A percentile compares a stretch with the other conserved stretches of the same genome.
Evolutionary conservation across 2,329 filamentous ascomycete species (phyloP).

Genomic region (Cladosporium sp.): DNA sequence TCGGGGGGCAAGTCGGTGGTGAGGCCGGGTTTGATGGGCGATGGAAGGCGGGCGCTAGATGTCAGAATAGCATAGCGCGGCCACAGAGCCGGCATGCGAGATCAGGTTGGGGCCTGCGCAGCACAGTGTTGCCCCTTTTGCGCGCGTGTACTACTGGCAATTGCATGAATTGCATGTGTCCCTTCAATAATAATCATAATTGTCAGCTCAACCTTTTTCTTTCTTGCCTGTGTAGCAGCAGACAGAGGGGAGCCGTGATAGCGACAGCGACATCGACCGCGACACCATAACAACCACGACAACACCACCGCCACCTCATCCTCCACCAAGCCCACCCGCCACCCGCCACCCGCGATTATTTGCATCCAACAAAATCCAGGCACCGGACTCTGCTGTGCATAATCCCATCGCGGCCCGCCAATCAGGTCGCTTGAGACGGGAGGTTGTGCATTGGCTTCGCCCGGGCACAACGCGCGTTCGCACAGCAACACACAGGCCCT

Average conservation of each 20-base stretch:
- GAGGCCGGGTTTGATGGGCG: constrained; percentile 6
- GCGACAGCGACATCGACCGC: not conserved
- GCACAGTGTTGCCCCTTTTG: constrained; percentile 12
- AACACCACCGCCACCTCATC: not conserved
- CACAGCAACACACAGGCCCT: constrained; percentile 30
- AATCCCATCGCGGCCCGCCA: constrained; percentile 25
- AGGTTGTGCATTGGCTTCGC: constrained; percentile 28
- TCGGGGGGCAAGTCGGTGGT: not conserved
- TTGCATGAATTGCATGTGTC: not conserved
- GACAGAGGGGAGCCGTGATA: constrained; percentile 10
- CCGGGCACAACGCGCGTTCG: constrained; percentile 32
- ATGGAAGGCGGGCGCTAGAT: constrained; percentile 1
- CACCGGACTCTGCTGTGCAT: not conserved
- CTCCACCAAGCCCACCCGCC: not conserved
- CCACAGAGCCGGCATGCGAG: constrained; percentile 8
- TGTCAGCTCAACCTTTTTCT: not conserved
- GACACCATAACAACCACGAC: not conserved
- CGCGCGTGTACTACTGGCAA: not conserved
- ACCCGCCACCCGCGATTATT: constrained; percentile 5
- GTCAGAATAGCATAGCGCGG: constrained; percentile 1
- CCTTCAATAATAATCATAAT: not conserved
- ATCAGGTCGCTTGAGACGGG: constrained; percentile 28
- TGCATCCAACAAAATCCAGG: not conserved
- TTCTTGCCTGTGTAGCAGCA: not conserved
- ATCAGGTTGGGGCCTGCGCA: constrained; percentile 4